Evolutionary conservation across 441 rosid genomes (phyloP).

Genomic region (Pelargonium fulgidum): DNA sequence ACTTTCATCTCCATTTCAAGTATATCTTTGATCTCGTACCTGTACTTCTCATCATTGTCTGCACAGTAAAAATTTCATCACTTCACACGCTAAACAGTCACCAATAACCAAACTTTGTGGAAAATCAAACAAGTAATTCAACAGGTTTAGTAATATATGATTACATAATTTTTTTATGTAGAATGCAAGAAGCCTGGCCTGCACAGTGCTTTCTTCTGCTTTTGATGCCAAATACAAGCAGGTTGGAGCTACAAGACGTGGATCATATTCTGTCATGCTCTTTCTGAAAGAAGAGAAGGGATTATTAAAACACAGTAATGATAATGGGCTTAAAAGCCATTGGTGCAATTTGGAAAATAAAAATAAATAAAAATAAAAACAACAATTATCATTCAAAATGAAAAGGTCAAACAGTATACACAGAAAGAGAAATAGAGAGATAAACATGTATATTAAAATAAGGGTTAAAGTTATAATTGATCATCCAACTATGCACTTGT

Average conservation of each 20-base stretch:
- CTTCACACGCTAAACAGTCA: conserved; percentile 8
- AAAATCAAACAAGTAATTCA: conserved; percentile 6
- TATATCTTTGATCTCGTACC: conserved; percentile 81
- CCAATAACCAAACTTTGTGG: conserved; percentile 10
- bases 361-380: no score
- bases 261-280: conserved; percentile 87
- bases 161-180: conserved; percentile 64
- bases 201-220: conserved; percentile 96
- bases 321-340: background rate
- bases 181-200: conserved; percentile 68
- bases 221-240: conserved; percentile 95
- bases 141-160: conserved; percentile 18
- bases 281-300: conserved; percentile 42
- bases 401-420: no score
- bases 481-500: no score
- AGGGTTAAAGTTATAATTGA: no score
- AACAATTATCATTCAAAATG: no score
- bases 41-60: conserved; percentile 76
- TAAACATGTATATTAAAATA: no score
- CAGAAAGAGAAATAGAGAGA: no score
- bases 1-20: conserved; percentile 99
- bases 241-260: conserved; percentile 84
- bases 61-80: conserved; percentile 26
- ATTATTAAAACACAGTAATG: conserved; percentile 17
- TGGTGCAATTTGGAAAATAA: no score